Evolutionary conservation across 2,329 filamentous ascomycete species (phyloP).

Genomic region (Canariomyces notabilis): DNA sequence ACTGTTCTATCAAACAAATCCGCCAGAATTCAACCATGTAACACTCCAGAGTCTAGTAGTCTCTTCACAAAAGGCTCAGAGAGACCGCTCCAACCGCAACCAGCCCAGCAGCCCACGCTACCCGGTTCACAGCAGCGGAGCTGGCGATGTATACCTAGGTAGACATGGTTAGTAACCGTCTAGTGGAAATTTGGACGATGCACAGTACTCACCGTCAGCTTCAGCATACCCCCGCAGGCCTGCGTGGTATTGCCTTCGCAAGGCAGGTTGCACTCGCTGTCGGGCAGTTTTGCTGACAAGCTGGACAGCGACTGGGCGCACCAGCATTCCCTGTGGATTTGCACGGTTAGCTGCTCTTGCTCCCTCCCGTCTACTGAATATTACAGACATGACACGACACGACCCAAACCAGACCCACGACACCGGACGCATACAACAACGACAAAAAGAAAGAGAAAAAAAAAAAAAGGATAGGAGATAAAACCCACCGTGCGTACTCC

Average conservation of each 20-base stretch:
- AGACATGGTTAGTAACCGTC: background rate
- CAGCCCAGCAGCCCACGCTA: conserved; percentile 5
- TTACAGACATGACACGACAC: background rate
- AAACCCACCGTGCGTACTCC: conserved; percentile 44
- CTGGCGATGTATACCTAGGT: conserved; percentile 13
- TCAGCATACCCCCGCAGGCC: conserved; percentile 50
- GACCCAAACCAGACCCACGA: background rate
- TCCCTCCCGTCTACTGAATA: background rate
- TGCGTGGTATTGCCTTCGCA: conserved; percentile 50
- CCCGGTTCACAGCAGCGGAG: conserved; percentile 1
- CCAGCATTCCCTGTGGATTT: conserved; percentile 51
- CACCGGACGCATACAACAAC: background rate
- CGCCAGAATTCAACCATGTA: background rate
- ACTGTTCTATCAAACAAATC: too few species aligned
- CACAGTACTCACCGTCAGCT: conserved; percentile 36
- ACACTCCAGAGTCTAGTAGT: background rate
- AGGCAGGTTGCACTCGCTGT: conserved; percentile 44
- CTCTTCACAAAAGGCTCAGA: background rate
- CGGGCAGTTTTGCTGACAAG: conserved; percentile 42
- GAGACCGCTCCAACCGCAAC: conserved; percentile 4
- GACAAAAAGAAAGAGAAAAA: background rate
- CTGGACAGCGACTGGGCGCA: conserved; percentile 47
- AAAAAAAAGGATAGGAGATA: background rate
- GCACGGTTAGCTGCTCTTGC: background rate
- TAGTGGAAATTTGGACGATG: background rate